phyloP scores from a whole-genome alignment of 805 yeast genomes.

The Ogataea sp. region DNA sequence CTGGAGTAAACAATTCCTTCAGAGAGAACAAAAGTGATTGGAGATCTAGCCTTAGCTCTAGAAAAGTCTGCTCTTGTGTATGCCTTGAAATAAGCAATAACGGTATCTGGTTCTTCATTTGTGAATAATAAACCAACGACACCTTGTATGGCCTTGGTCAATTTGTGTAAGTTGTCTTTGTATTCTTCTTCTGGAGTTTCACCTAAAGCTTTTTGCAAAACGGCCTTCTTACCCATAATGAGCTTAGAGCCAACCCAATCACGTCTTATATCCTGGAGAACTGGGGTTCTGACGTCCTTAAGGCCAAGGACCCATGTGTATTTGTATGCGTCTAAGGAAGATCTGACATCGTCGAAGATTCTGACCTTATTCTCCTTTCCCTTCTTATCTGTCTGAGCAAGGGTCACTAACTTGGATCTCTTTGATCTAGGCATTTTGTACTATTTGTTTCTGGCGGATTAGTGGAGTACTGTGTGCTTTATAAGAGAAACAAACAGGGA shows the following conservation, averaged over 20 bases:
- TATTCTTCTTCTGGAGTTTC: slow-evolving; percentile 84
- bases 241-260: slow-evolving; percentile 91
- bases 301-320: slow-evolving; percentile 81
- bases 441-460: neutral
- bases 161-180: slow-evolving; percentile 69
- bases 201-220: slow-evolving; percentile 88
- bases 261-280: slow-evolving; percentile 82
- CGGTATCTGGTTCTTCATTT: slow-evolving; percentile 81
- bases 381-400: slow-evolving; percentile 94
- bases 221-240: slow-evolving; percentile 87
- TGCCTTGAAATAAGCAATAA: slow-evolving; percentile 75
- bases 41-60: slow-evolving; percentile 80
- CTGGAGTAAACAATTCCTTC: slow-evolving; percentile 89
- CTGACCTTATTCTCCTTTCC: slow-evolving; percentile 89
- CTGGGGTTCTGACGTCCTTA: slow-evolving; percentile 93
- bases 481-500: neutral
- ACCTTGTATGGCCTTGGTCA: slow-evolving; percentile 60
- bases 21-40: slow-evolving; percentile 79
- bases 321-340: slow-evolving; percentile 65
- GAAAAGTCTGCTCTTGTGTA: slow-evolving; percentile 78
- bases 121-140: slow-evolving; percentile 86
- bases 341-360: slow-evolving; percentile 85
- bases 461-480: no score
- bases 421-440: slow-evolving; percentile 88
- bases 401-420: slow-evolving; percentile 91